phyloP scores from a whole-genome alignment of 768 basidiomycete species.

The Amylocystis lapponica region DNA sequence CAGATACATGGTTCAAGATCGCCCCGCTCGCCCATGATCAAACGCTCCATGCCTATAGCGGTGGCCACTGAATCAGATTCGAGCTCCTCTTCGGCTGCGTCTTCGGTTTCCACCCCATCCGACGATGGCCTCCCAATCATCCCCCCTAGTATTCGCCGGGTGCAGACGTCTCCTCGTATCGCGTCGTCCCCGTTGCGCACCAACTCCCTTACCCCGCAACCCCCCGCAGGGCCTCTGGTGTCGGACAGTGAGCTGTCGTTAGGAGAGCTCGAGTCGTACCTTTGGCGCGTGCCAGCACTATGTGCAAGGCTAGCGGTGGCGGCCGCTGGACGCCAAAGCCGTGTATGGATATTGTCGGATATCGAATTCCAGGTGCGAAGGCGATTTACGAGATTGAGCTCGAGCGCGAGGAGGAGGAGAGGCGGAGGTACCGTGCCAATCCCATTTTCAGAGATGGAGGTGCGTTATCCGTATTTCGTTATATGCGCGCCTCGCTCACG shows the following conservation, averaged over 20 bases:
- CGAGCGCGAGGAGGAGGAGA: conserved; percentile 58
- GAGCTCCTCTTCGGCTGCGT: conserved; percentile 26
- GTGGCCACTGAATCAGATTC: conserved; percentile 5
- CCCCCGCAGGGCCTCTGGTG: conserved; percentile 14
- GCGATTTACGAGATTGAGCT: conserved; percentile 64
- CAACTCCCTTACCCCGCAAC: conserved; percentile 19
- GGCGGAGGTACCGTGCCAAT: conserved; percentile 43
- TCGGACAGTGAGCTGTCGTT: conserved; percentile 12
- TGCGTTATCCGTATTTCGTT: conserved; percentile 10
- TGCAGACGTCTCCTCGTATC: conserved; percentile 27
- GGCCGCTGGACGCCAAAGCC: conserved; percentile 77
- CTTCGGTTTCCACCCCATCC: conserved; percentile 25
- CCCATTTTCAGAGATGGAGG: conserved; percentile 62
- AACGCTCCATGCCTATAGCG: conserved; percentile 10
- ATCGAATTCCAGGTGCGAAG: conserved; percentile 61
- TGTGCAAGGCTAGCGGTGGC: conserved; percentile 76
- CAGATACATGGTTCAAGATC: conserved; percentile 58
- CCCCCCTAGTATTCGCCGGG: conserved; percentile 19
- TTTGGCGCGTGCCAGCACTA: conserved; percentile 58
- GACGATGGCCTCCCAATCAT: conserved; percentile 13
- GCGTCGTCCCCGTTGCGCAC: conserved; percentile 24
- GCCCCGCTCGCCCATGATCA: conserved; percentile 36
- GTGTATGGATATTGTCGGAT: conserved; percentile 33
- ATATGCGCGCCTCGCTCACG: not conserved
- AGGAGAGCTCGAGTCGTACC: conserved; percentile 71